Percentiles rank a stretch among this genome's conserved stretches.
phyloP scores from a whole-genome alignment of 1,139 yeast genomes.

The Sugiyamaella grinbergsii region DNA sequence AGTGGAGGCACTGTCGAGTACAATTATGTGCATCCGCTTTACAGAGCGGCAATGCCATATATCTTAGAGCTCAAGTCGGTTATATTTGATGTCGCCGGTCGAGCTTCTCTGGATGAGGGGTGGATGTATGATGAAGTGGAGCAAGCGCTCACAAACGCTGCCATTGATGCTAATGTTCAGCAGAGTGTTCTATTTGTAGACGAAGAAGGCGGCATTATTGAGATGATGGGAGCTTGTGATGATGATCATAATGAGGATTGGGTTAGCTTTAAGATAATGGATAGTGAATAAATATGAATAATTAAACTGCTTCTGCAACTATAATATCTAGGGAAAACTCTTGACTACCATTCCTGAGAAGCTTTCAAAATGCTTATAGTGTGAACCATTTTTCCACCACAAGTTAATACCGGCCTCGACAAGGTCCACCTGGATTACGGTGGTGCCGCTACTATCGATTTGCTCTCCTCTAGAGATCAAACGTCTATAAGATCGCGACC shows the following conservation, averaged over 20 bases:
- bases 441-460: constrained; percentile 9
- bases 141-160: constrained; percentile 5
- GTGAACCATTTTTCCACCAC: constrained; percentile 29
- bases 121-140: constrained; percentile 18
- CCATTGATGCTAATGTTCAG: constrained; percentile 4
- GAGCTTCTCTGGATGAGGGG: constrained; percentile 10
- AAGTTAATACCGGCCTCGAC: constrained; percentile 6
- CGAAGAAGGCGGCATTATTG: constrained; percentile 6
- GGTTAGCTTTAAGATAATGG: background rate
- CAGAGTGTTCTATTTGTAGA: constrained; percentile 6
- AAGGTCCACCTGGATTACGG: constrained; percentile 2
- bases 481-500: constrained; percentile 18
- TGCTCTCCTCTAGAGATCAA: constrained; percentile 10
- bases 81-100: constrained; percentile 10
- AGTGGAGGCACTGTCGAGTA: background rate
- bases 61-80: constrained; percentile 9
- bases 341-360: constrained; percentile 21
- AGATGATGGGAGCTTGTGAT: constrained; percentile 1
- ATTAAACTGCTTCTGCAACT: background rate
- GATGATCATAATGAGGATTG: background rate
- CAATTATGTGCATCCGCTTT: constrained; percentile 2
- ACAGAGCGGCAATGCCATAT: constrained; percentile 11
- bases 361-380: constrained; percentile 30
- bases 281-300: background rate
- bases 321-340: background rate